Base-by-base conservation (phyloP, 495 filamentous ascomycete species). In the Podospora fimiseda region DNA sequence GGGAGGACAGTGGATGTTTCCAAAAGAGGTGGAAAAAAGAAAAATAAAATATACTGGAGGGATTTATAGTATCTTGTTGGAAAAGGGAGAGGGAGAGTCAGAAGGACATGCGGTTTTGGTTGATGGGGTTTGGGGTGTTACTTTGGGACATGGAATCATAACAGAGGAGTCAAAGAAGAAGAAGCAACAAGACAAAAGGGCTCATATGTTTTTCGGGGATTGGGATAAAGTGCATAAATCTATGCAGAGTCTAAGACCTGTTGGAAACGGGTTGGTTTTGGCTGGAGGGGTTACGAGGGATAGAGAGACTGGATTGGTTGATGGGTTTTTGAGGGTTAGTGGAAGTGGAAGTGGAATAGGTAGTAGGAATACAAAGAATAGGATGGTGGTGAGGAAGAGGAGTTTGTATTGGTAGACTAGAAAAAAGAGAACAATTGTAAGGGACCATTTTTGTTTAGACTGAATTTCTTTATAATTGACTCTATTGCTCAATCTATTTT, bases 1-100 rank as follows among this genome's bases (percentile, higher is more conserved):
- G 14, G 49, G 49, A 7, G 43, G 33, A 1, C 11, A 20, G 14
- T 77, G 72, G 72, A 40, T 43, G 9, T 75, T 74, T 43, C 74
- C 74, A 0, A 59, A 33, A 18, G 40, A 69, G 13, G 30, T 66
- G n/a, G 39, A 60, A 21, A 9, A 8, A 4, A 19, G 30, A 2
- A 40, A 30, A 43, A 62, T 71, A 23, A 40, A 56, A 15, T 70
- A 74, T 33, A 72, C 65, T 2, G 73, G 73, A 9, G 38, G 49
- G 3, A 61, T 76, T 9, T 75, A 72, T 56, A 75, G 72, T 11
- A 63, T 76, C 7, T 51, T 75, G 42, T 50, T 77, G 40, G 57
- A 73, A 58, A 50, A 62, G 15, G 66, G 72, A 11, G 5, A 33
- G 27, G 27, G 27, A 33, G 55, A 74, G 21, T 6, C 48, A 2